These are phyloP conservation scores for Limnanthes douglasii DNA, from an alignment of 345 rosid genomes.

Conservation along the genomic window DNA sequence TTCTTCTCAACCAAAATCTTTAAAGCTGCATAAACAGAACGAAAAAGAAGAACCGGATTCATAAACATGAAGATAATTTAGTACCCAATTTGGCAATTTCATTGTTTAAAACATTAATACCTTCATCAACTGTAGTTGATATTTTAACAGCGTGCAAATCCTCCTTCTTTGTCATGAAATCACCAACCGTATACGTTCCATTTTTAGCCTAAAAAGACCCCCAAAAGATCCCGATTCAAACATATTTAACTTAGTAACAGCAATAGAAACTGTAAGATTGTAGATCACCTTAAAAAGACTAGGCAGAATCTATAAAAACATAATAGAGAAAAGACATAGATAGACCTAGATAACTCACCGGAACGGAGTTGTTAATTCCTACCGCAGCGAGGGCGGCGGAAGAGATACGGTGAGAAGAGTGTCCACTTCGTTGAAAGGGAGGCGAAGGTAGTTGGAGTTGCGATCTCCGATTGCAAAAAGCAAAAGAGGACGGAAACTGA, in stretches of 20 bases:
- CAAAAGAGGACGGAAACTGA: slow-evolving; percentile 3
- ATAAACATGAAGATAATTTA: too few relatives aligned
- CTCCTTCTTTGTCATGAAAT: slow-evolving; percentile 74
- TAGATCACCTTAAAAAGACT: not conserved
- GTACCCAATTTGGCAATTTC: too few relatives aligned
- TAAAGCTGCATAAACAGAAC: slow-evolving; percentile 32
- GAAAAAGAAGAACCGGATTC: not conserved
- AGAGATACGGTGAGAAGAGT: slow-evolving; percentile 7
- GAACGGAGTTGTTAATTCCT: slow-evolving; percentile 30
- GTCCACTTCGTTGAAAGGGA: slow-evolving; percentile 14
- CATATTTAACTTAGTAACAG: slow-evolving; percentile 1
- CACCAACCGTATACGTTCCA: slow-evolving; percentile 67
- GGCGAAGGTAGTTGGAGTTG: slow-evolving; percentile 1
- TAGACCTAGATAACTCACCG: slow-evolving; percentile 14
- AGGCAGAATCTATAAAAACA: too few relatives aligned
- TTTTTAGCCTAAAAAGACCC: slow-evolving; percentile 32
- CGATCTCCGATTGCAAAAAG: too few relatives aligned
- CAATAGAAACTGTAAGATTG: slow-evolving; percentile 2
- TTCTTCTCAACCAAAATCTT: slow-evolving; percentile 72
- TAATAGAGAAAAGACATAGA: not conserved
- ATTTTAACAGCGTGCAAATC: slow-evolving; percentile 56
- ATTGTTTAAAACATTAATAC: too few relatives aligned
- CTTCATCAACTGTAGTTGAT: slow-evolving; percentile 74
- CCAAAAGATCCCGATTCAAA: too few relatives aligned
- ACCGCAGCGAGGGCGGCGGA: slow-evolving; percentile 17